Base-by-base conservation (phyloP, 208 protist species). In the Tritrichomonas musculus region DNA sequence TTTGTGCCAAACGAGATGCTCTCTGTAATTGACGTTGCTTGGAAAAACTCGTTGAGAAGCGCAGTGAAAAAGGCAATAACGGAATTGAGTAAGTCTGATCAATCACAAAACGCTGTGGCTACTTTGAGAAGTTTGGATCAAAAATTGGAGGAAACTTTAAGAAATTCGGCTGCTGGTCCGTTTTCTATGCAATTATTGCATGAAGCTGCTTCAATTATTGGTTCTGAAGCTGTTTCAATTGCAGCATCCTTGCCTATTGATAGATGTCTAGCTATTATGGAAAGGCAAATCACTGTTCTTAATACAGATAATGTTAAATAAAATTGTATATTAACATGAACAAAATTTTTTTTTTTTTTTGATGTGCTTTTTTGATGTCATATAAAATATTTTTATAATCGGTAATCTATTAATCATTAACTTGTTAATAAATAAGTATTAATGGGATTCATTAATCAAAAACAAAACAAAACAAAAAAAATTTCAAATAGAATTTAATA, bases 271-370 rank as follows among this genome's bases (percentile, higher is more conserved):
- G 27, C 41, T n/a, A 88, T 88, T 30, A 53, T 88, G 41, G 77
- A 57, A 47, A 88, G 41, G 39, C 41, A 44, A 39, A 60, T 88
- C 30, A 60, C 44, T 57, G 77, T 88, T 39, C 30, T 88, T 1
- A 88, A 88, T 50, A 47, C 41, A 50, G 73, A 82, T 82, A 20
- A 44, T 82, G 73, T 14, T 14, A 82, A 82, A 82, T 82, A 82
- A 82, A 9, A 47, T 47, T n/a, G n/a, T n/a, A n/a, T n/a, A n/a
- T n/a, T n/a, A n/a, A n/a, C n/a, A n/a, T n/a, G n/a, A n/a, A n/a
- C n/a, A n/a, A n/a, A n/a, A n/a, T n/a, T n/a, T n/a, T n/a, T n/a
- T n/a, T n/a, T n/a, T n/a, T n/a, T n/a, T n/a, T n/a, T n/a, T n/a
- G n/a, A n/a, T n/a, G n/a, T n/a, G n/a, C n/a, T n/a, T n/a, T n/a